A percentile compares a stretch with the other conserved stretches of the same genome.
Evolutionary conservation across 140 eudicot species (phyloP).

Genomic region (Bidens hawaiensis): DNA sequence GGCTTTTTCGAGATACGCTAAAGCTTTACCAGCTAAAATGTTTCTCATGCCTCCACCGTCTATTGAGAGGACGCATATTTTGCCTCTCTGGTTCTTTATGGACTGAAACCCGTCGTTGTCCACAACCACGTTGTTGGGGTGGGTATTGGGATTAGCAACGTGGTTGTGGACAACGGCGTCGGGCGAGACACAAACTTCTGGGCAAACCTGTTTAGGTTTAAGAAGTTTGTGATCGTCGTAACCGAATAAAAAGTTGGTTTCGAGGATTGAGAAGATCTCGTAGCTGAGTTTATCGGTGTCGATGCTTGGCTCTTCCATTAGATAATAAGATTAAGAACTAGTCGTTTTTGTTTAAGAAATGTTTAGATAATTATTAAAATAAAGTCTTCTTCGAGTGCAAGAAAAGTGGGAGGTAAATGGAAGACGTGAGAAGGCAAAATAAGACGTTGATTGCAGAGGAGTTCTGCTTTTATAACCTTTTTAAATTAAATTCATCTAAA

Average conservation of each 20-base stretch:
- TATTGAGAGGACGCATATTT: slow-evolving; percentile 65
- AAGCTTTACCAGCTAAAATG: slow-evolving; percentile 66
- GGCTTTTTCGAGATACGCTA: slow-evolving; percentile 65
- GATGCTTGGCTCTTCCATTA: slow-evolving; percentile 67
- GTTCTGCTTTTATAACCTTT: slow-evolving; percentile 29
- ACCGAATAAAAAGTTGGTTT: slow-evolving; percentile 79
- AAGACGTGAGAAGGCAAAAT: slow-evolving; percentile 35
- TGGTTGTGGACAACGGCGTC: too few relatives aligned
- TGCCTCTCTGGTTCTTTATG: slow-evolving; percentile 74
- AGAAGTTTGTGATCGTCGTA: slow-evolving; percentile 58
- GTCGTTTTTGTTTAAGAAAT: too few relatives aligned
- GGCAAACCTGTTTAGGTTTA: slow-evolving; percentile 57
- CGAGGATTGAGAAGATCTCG: slow-evolving; percentile 86
- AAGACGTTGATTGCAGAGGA: slow-evolving; percentile 32
- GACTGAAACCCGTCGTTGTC: slow-evolving; percentile 27
- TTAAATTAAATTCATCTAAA: not conserved
- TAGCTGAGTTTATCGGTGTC: slow-evolving; percentile 87
- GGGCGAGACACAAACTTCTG: slow-evolving; percentile 18
- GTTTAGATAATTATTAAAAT: too few relatives aligned
- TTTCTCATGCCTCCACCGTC: slow-evolving; percentile 92
- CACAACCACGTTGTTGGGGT: too few relatives aligned
- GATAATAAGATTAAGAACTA: not conserved
- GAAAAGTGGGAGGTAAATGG: slow-evolving; percentile 23
- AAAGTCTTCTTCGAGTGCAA: not conserved
- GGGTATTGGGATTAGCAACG: too few relatives aligned